Percentiles rank a stretch among this genome's conserved stretches.
Conservation (phyloP, 768 basidiomycete genomes). For the Coprinellus micaceus region DNA sequence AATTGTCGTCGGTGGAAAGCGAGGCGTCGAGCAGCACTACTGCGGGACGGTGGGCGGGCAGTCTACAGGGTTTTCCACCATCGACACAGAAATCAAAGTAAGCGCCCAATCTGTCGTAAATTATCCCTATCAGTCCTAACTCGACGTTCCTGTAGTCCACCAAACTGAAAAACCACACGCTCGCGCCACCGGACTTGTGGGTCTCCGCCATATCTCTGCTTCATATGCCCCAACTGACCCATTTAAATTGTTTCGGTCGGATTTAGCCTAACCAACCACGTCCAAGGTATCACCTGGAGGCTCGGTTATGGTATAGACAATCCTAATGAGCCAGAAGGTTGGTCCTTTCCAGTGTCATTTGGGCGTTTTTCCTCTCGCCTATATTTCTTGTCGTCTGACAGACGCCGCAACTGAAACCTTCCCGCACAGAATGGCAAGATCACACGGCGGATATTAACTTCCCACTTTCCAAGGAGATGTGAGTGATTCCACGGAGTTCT, state of each 20-base stretch:
- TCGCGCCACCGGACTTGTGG: constrained; percentile 60
- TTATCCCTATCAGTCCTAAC: background rate
- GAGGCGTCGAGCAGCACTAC: constrained; percentile 47
- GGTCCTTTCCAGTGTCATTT: constrained; percentile 1
- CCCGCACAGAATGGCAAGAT: constrained; percentile 50
- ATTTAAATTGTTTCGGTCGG: background rate
- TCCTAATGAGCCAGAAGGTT: constrained; percentile 53
- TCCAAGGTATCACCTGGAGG: constrained; percentile 64
- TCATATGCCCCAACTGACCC: background rate
- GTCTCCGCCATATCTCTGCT: constrained; percentile 16
- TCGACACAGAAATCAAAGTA: constrained; percentile 59
- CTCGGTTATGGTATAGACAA: constrained; percentile 57
- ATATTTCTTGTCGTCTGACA: background rate
- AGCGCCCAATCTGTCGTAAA: constrained; percentile 6
- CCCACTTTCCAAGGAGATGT: constrained; percentile 47
- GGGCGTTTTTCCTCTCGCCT: background rate
- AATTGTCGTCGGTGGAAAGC: constrained; percentile 54
- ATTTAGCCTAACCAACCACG: constrained; percentile 45
- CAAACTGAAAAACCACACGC: constrained; percentile 48
- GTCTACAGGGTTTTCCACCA: constrained; percentile 52
- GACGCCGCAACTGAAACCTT: no score
- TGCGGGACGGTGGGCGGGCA: constrained; percentile 64
- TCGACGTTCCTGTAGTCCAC: constrained; percentile 33
- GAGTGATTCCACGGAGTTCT: constrained; percentile 22
- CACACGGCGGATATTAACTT: constrained; percentile 52